Evolutionary conservation across 2,329 filamentous ascomycete species (phyloP), one percentile per base, ranked within the genome.

Genomic region (Catunica adiposa): DNA sequence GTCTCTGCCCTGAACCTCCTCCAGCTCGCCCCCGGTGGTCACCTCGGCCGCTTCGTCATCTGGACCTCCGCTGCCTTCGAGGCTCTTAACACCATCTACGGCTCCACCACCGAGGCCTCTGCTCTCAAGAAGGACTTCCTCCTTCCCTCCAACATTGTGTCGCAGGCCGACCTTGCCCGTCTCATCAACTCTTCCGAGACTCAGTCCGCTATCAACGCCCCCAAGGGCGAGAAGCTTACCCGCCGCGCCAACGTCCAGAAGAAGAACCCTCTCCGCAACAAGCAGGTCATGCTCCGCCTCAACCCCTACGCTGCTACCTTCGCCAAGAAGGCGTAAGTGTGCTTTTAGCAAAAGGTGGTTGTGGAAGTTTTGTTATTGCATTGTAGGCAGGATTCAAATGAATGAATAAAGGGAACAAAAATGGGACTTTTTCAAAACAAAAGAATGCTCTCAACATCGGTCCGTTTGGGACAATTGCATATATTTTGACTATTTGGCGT

Each of bases 241-340:
- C 96, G 96, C 83, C 87, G 92, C 69, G 75, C 78, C 64, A 75
- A 79, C 68, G 88, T 95, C 64, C 90, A 96, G 82, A 98, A 98
- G 89, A 97, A 97, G 89, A 98, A 98, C 82, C 92, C 92, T 68
- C 89, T 98, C 65, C 80, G 79, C 76, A 98, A 98, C 86, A 94
- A 89, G 83, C 92, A 97, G 81, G 85, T 98, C 64, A 82, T 96
- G 74, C 86, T 98, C 70, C 86, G 92, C 68, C 86, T 98, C 73
- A 98, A 98, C 84, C 92, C 92, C 62, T 98, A 98, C 76, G 90
- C 92, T 65, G 78, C 84, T 66, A 83, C 86, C 61, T 98, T 94
- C 76, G 77, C 83, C 65, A 87, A 94, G 80, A 80, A 59, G 46
- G 58, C 52, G 48, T 59, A 57, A 59, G 40, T 59, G 46, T 29